Evolutionary conservation across 2,329 filamentous ascomycete species (phyloP), one percentile per base, ranked within the genome.

Genomic region (Aspergillus quadricinctus): DNA sequence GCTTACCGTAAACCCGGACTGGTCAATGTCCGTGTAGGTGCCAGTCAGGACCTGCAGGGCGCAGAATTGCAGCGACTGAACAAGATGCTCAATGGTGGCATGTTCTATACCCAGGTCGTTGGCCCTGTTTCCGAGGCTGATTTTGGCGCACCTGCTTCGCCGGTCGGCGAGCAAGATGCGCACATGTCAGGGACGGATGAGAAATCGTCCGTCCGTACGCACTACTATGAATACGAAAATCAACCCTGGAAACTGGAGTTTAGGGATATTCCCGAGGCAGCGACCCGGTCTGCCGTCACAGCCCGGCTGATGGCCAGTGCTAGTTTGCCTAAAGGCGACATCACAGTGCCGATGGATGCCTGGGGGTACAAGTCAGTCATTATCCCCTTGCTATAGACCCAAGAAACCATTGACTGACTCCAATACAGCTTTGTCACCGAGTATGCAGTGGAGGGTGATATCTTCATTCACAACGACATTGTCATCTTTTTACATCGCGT

Each of bases 401-500:
- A n/a, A 28, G 27, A 48, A 56, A 50, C 56, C 62, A 55, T 62
- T 56, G 11, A 19, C n/a, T 55, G 37, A 50, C 57, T 11, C 25
- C 2, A 37, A 29, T 28, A 7, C 57, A 85, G 83, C 51, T 84
- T 81, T 59, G 77, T 81, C 23, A 81, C 79, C 5, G 82, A 86
- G 63, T 84, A 83, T 64, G 71, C 83, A 52, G 67, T 82, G 21
- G 76, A 81, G 64, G 84, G 84, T 25, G 77, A 84, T 63, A 78
- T 79, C 55, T 83, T 86, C 62, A 77, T 86, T 40, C 76, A 81
- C 55, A 78, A 81, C 53, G 83, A 86, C 63, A 78, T 83, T 53
- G 73, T 83, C 48, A 70, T 87, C 50, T 79, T 80, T 56, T 69
- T 87, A 29, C 79, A 83, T 63, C 82, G 83, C 35, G 73, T 84